These are phyloP conservation scores for Colletotrichum higginsianum DNA, from an alignment of 2,329 filamentous ascomycete genomes.

Conservation along the genomic window DNA sequence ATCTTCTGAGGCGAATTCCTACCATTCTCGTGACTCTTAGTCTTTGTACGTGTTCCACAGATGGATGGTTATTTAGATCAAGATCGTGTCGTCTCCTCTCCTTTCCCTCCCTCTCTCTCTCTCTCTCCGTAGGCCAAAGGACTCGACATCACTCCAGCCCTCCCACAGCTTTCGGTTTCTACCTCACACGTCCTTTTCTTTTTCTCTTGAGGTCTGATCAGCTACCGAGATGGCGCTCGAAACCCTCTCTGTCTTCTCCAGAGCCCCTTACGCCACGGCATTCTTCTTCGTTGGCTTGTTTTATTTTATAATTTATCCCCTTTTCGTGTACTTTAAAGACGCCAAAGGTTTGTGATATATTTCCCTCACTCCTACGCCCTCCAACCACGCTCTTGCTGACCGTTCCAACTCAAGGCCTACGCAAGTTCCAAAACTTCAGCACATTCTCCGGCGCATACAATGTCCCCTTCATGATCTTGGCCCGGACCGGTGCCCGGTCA, in stretches of 20 bases:
- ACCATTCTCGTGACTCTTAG: conserved; percentile 28
- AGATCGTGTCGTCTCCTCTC: background rate
- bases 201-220: background rate
- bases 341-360: conserved; percentile 51
- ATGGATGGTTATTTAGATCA: conserved; percentile 27
- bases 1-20: background rate
- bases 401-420: conserved; percentile 50
- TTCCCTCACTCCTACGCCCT: background rate
- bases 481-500: conserved; percentile 60
- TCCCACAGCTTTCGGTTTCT: background rate
- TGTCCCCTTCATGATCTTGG: conserved; percentile 62
- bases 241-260: background rate
- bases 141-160: background rate
- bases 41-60: background rate
- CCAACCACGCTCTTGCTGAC: background rate
- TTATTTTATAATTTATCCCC: conserved; percentile 58
- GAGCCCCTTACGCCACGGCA: conserved; percentile 21
- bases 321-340: conserved; percentile 61
- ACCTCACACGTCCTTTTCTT: background rate
- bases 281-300: conserved; percentile 41
- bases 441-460: conserved; percentile 61
- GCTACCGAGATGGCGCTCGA: conserved; percentile 22
- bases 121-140: background rate
- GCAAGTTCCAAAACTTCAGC: conserved; percentile 61
- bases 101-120: background rate